Evolutionary conservation across 768 basidiomycete species (phyloP).

Genomic region (button mushroom (Agaricus bisporus)): DNA sequence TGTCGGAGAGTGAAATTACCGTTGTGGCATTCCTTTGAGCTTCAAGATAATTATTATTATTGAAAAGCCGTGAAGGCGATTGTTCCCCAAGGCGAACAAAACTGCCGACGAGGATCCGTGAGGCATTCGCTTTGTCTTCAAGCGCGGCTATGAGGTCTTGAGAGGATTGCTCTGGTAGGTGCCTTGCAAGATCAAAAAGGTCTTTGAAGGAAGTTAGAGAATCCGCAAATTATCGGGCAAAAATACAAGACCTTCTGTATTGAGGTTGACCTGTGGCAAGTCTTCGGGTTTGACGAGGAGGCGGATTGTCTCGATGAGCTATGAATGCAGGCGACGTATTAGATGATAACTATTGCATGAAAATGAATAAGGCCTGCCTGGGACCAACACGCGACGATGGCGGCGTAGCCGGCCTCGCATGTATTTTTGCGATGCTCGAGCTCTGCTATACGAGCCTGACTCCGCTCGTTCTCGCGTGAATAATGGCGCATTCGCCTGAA

Average conservation of each 20-base stretch:
- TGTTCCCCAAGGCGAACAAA: conserved; percentile 43
- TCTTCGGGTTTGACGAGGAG: conserved; percentile 49
- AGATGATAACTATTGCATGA: not conserved
- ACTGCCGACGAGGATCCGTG: conserved; percentile 51
- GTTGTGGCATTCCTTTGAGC: conserved; percentile 54
- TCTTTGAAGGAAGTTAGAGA: conserved; percentile 22
- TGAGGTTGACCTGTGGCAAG: conserved; percentile 33
- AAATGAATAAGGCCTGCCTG: conserved; percentile 40
- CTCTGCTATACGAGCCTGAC: conserved; percentile 51
- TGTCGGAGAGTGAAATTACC: conserved; percentile 29
- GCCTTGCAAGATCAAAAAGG: conserved; percentile 40
- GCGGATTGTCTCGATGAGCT: conserved; percentile 67
- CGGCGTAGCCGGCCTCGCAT: conserved; percentile 66
- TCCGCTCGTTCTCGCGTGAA: conserved; percentile 66
- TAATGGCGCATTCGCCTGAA: conserved; percentile 83
- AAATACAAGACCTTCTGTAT: conserved; percentile 31
- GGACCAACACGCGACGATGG: conserved; percentile 75
- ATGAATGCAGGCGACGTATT: not conserved
- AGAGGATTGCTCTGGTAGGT: conserved; percentile 29
- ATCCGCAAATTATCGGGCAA: conserved; percentile 3
- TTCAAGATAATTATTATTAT: conserved; percentile 35
- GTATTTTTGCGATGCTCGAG: conserved; percentile 60
- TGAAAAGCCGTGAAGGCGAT: conserved; percentile 24
- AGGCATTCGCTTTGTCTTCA: conserved; percentile 49
- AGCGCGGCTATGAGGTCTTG: conserved; percentile 38